A percentile compares a stretch with the other conserved stretches of the same genome.
These are phyloP conservation scores for Plasmodiophora brassicae DNA, from an alignment of 208 protist genomes.

Conservation along the genomic window DNA sequence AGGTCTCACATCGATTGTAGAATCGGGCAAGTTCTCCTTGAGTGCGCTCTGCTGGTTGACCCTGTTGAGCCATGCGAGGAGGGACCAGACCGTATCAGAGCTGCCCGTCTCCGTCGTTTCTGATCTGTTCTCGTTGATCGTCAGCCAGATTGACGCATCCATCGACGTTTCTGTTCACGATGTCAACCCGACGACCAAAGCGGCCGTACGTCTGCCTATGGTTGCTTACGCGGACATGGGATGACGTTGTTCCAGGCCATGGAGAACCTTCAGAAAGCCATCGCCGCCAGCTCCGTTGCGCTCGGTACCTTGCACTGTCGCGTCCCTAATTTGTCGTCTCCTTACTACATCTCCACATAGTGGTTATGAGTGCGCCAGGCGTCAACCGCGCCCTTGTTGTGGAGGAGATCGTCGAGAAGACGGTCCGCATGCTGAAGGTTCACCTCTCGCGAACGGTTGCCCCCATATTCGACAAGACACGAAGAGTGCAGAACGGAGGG, in stretches of 20 bases:
- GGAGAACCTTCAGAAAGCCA: background rate
- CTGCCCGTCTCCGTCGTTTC: background rate
- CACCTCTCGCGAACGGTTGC: background rate
- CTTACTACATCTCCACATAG: background rate
- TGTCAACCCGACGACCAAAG: background rate
- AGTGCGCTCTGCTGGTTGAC: background rate
- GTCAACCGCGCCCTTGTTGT: background rate
- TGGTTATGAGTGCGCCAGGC: background rate
- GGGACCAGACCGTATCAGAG: background rate
- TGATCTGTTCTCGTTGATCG: constrained; percentile 3
- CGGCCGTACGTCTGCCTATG: background rate
- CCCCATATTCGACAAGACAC: background rate
- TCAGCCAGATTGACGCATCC: background rate
- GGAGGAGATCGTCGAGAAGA: background rate
- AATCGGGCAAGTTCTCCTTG: background rate
- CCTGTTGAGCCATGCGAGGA: background rate
- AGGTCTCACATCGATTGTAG: background rate
- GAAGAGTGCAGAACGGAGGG: too few species aligned
- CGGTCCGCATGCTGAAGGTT: background rate
- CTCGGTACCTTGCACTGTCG: background rate
- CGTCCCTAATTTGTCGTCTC: background rate
- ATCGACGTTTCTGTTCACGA: background rate
- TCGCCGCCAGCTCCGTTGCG: background rate
- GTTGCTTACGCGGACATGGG: background rate
- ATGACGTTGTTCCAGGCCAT: background rate